These are phyloP conservation scores for Trypanosoma avium DNA, from an alignment of 208 protist species.

Conservation along the genomic window DNA sequence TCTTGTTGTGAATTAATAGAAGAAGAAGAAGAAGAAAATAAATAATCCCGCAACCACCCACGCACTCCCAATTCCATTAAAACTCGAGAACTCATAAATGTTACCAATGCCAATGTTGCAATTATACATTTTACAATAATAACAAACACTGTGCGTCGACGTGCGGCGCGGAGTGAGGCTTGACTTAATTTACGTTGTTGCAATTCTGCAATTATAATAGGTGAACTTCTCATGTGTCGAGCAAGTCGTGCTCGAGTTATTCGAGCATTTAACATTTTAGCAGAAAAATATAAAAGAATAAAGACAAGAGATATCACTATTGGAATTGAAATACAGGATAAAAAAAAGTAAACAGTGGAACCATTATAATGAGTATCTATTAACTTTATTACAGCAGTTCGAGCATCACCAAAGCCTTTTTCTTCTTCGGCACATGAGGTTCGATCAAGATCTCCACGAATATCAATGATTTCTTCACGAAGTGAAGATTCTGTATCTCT, in stretches of 20 bases:
- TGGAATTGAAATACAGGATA: slow-evolving; percentile 5
- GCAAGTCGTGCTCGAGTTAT: not conserved
- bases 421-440: slow-evolving; percentile 1
- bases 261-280: slow-evolving; percentile 8
- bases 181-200: slow-evolving; percentile 17
- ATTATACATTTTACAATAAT: slow-evolving; percentile 28
- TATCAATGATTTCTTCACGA: slow-evolving; percentile 11
- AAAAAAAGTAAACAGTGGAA: slow-evolving; percentile 16
- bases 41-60: slow-evolving; percentile 8
- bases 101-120: slow-evolving; percentile 6
- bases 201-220: slow-evolving; percentile 15
- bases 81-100: slow-evolving; percentile 20
- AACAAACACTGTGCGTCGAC: slow-evolving; percentile 13
- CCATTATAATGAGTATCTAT: slow-evolving; percentile 4
- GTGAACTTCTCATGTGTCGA: not conserved
- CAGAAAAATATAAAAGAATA: slow-evolving; percentile 11
- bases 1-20: too few species aligned
- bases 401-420: not conserved
- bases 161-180: slow-evolving; percentile 11
- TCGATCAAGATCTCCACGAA: slow-evolving; percentile 12
- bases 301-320: not conserved
- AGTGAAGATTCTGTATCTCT: slow-evolving; percentile 2
- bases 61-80: slow-evolving; percentile 17
- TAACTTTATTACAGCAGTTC: not conserved
- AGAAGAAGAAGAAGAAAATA: not conserved